Evolutionary conservation across 2,329 filamentous ascomycete genomes (phyloP).

Genomic region (Monilinia fructicola): DNA sequence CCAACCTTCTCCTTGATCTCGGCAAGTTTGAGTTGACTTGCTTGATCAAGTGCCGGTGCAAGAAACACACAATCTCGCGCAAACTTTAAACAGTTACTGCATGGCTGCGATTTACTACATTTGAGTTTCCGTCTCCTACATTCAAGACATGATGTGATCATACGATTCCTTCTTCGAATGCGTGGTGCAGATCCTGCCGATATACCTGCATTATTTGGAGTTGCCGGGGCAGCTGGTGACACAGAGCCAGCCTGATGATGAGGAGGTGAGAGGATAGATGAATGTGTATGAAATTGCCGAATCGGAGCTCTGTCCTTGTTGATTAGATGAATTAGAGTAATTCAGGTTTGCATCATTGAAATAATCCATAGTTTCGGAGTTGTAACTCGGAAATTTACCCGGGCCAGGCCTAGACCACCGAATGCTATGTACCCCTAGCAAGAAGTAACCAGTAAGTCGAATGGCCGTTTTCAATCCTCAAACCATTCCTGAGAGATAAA

Average conservation of each 20-base stretch:
- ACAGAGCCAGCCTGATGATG: not conserved
- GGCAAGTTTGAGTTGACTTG: constrained; percentile 66
- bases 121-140: constrained; percentile 75
- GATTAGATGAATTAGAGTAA: constrained; percentile 1
- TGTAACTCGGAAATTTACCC: not conserved
- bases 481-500: not conserved
- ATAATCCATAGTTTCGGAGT: constrained; percentile 5
- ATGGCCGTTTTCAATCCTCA: not conserved
- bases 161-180: constrained; percentile 54
- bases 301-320: not conserved
- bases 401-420: not conserved
- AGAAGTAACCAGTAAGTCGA: not conserved
- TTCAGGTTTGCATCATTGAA: constrained; percentile 3
- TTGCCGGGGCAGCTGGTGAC: constrained; percentile 10
- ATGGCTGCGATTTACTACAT: constrained; percentile 73
- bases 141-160: constrained; percentile 68
- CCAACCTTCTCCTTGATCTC: constrained; percentile 80
- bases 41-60: constrained; percentile 57
- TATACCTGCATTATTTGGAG: constrained; percentile 19
- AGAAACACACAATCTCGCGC: constrained; percentile 48
- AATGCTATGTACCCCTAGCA: not conserved
- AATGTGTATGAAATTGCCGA: not conserved
- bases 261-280: not conserved
- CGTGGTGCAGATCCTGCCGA: constrained; percentile 27
- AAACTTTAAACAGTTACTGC: constrained; percentile 48